Evolutionary conservation across 768 basidiomycete species (phyloP), one percentile per base, ranked within the genome.

Genomic region (Tulasnella sp.): DNA sequence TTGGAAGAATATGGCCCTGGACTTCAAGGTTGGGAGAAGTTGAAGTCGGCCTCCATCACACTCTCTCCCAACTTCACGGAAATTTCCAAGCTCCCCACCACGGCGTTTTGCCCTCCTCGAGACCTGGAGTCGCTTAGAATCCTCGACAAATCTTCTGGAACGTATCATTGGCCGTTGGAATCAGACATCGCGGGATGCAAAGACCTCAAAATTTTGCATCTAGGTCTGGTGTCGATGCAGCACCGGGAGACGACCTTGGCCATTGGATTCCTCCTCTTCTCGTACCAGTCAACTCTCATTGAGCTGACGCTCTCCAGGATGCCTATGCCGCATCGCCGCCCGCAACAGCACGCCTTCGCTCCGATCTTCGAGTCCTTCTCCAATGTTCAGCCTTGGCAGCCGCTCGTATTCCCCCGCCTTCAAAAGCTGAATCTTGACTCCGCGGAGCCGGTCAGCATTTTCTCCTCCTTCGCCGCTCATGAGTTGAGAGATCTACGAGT

Each of bases 151-250:
- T 75, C 79, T 16, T 34, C 31, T 62, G 73, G 76, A 21, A 27
- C 14, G 34, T 72, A 46, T 31, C 68, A 75, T 34, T 82, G 81
- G 81, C 80, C 82, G 16, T 36, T 82, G 31, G 74, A 76, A 58
- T 82, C 82, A n/a, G 80, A 78, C 74, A 56, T 82, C 21, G 75
- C 77, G n/a, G 21, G 74, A 71, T 82, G 82, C 77, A 82, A 68
- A 31, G 71, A 82, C 62, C 74, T 82, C 31, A 80, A 76, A 46
- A 58, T 73, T 16, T 75, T 82, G 48, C 78, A 82, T 74, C 62
- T 82, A n/a, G 82, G 80, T 16, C 24, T 82, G 27, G 42, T 42
- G 21, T 31, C 46, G 34, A 44, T 76, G 34, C 12, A 14, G 31
- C 56, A 56, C 27, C 46, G 68, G 42, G 36, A 79, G 24, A 79